A percentile compares a stretch with the other conserved stretches of the same genome.
phyloP scores from a whole-genome alignment of 2,329 filamentous ascomycete genomes.

The Acarospora socialis region DNA sequence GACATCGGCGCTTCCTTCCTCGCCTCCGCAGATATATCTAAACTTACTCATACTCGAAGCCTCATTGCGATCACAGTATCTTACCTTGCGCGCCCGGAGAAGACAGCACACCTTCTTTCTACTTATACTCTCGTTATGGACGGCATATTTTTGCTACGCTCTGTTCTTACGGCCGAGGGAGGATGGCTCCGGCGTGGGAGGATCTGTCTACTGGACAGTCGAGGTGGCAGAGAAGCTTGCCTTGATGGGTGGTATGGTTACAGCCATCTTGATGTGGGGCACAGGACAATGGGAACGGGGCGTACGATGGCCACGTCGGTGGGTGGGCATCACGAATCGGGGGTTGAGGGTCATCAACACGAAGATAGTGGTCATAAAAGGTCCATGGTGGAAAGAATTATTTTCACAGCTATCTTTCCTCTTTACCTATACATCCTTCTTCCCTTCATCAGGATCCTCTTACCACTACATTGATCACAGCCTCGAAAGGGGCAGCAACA shows the following conservation, averaged over 20 bases:
- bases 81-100: constrained; percentile 73
- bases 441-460: constrained; percentile 50
- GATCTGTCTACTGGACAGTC: constrained; percentile 91
- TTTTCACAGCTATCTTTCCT: constrained; percentile 61
- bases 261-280: constrained; percentile 74
- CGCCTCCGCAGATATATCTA: constrained; percentile 91
- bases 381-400: constrained; percentile 67
- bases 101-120: constrained; percentile 91
- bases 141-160: constrained; percentile 71
- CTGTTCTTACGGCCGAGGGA: constrained; percentile 93
- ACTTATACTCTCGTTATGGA: constrained; percentile 64
- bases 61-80: constrained; percentile 81
- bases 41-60: constrained; percentile 95
- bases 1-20: constrained; percentile 68
- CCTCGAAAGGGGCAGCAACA: constrained; percentile 21
- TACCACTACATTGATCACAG: constrained; percentile 65
- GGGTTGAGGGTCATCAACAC: constrained; percentile 87
- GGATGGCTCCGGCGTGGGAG: constrained; percentile 80
- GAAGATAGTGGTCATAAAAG: constrained; percentile 80
- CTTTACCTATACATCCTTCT: constrained; percentile 51
- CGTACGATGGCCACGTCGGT: constrained; percentile 82
- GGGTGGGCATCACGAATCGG: constrained; percentile 79
- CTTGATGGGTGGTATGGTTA: constrained; percentile 81
- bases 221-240: constrained; percentile 83
- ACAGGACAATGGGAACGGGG: constrained; percentile 95